Base-by-base conservation (phyloP, 768 basidiomycete genomes). In the Mycena olivaceomarginata region DNA sequence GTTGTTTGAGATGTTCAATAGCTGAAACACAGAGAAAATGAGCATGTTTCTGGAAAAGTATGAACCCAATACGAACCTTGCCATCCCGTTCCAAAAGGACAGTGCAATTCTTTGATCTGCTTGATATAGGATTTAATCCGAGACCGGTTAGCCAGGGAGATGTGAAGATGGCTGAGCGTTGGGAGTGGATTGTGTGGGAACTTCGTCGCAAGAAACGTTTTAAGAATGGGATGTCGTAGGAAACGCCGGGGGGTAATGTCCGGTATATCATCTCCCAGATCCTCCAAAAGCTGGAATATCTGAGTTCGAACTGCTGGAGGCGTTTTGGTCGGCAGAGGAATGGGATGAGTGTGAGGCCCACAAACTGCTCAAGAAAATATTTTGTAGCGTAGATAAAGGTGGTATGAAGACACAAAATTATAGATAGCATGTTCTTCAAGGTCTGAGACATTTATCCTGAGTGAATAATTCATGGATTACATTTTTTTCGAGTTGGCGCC, bases 321-420 rank as follows among this genome's bases (percentile, higher is more conserved):
- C 0, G 81, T 83, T 59, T 78, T 81, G 1, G 13, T 46, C 7
- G 78, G 80, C 18, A 81, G 43, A 8, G 83, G 82, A 68, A 82
- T 76, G 6, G 79, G 80, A 69, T 84, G 83, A 9, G 59, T 20
- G 67, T 84, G 83, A 4, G 11, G n/a, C 0, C 83, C 81, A n/a
- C n/a, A n/a, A n/a, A n/a, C n/a, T n/a, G n/a, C n/a, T n/a, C n/a
- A n/a, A n/a, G n/a, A n/a, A n/a, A n/a, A n/a, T n/a, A n/a, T n/a
- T n/a, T n/a, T n/a, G n/a, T n/a, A n/a, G n/a, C n/a, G n/a, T n/a
- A n/a, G n/a, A n/a, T n/a, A n/a, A n/a, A n/a, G n/a, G n/a, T n/a
- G n/a, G n/a, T n/a, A n/a, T n/a, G n/a, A n/a, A n/a, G n/a, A n/a
- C n/a, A n/a, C n/a, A n/a, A n/a, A n/a, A n/a, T n/a, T n/a, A n/a